These are phyloP conservation scores for Oidium heveae DNA, from an alignment of 2,329 filamentous ascomycete genomes.

Conservation along the genomic window DNA sequence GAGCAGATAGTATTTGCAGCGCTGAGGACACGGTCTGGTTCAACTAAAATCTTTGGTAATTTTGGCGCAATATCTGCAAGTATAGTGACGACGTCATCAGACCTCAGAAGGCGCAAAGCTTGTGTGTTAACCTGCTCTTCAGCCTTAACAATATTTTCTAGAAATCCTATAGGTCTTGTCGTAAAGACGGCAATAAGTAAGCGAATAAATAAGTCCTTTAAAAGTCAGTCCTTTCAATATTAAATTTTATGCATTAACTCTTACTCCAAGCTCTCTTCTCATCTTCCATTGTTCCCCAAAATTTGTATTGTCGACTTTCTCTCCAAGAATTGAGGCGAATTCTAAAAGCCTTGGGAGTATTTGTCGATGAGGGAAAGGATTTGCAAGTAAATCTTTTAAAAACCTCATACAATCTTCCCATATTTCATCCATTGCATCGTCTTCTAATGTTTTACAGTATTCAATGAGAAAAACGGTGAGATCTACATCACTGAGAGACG, in stretches of 20 bases:
- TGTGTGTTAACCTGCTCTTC: constrained; percentile 15
- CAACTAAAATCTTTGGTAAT: constrained; percentile 59
- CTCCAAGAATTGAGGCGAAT: constrained; percentile 69
- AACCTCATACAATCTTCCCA: constrained; percentile 90
- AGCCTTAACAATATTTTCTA: constrained; percentile 26
- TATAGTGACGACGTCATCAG: constrained; percentile 58
- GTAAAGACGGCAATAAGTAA: constrained; percentile 87
- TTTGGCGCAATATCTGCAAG: constrained; percentile 57
- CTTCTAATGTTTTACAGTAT: constrained; percentile 72
- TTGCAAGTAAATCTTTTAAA: constrained; percentile 65
- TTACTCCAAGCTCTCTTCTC: constrained; percentile 65
- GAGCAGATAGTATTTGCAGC: constrained; percentile 62
- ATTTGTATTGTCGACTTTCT: constrained; percentile 93
- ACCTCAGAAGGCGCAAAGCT: constrained; percentile 17
- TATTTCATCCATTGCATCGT: constrained; percentile 95
- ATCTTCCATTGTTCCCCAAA: constrained; percentile 88
- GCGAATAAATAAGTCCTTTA: constrained; percentile 63
- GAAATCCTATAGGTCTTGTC: constrained; percentile 51
- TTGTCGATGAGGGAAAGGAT: constrained; percentile 85
- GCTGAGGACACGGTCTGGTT: constrained; percentile 57
- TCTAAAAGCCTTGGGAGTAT: constrained; percentile 67
- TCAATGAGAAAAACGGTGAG: constrained; percentile 74
- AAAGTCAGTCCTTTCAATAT: constrained; percentile 4
- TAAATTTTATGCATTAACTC: constrained; percentile 14
- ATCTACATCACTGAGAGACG: constrained; percentile 59